Percentiles rank a stretch among this genome's conserved stretches.
Evolutionary conservation across 2,329 filamentous ascomycete genomes (phyloP).

Genomic region (Karstenula rhodostoma): DNA sequence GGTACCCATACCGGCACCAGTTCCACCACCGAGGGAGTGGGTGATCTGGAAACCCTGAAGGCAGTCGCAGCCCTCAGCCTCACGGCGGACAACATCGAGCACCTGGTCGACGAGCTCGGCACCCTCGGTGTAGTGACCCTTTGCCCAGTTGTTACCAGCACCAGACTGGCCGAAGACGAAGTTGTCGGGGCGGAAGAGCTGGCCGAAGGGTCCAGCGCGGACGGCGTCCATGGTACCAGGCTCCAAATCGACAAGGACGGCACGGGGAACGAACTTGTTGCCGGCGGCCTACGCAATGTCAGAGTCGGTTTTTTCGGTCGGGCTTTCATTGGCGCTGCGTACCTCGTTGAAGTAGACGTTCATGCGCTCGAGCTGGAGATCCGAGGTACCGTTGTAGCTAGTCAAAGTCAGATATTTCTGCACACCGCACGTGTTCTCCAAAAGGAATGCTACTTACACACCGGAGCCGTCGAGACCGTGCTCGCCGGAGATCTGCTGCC

Average conservation of each 20-base stretch:
- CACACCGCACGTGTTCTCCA: not conserved
- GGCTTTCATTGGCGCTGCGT: conserved; percentile 33
- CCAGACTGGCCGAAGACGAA: conserved; percentile 99
- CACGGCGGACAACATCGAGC: conserved; percentile 96
- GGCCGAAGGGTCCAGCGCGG: conserved; percentile 95
- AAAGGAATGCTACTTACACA: conserved; percentile 73
- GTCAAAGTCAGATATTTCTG: conserved; percentile 30
- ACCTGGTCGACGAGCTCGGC: conserved; percentile 98
- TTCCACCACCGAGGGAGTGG: conserved; percentile 99
- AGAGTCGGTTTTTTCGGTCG: conserved; percentile 25
- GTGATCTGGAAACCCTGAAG: conserved; percentile 99
- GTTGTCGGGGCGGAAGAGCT: conserved; percentile 99
- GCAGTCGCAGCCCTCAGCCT: conserved; percentile 99
- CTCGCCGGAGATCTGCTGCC: conserved; percentile 68
- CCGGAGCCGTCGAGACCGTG: conserved; percentile 98
- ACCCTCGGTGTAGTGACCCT: conserved; percentile 99
- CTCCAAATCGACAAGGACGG: conserved; percentile 99
- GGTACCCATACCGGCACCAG: conserved; percentile 99
- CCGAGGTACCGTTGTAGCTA: conserved; percentile 96
- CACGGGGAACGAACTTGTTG: conserved; percentile 99
- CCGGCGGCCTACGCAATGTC: conserved; percentile 74
- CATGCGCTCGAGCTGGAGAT: conserved; percentile 99
- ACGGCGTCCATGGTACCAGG: conserved; percentile 99
- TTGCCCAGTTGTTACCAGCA: conserved; percentile 99
- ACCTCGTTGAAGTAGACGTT: conserved; percentile 99